Evolutionary conservation across 2,329 filamentous ascomycete species (phyloP).

Genomic region (Alternaria infectoria): DNA sequence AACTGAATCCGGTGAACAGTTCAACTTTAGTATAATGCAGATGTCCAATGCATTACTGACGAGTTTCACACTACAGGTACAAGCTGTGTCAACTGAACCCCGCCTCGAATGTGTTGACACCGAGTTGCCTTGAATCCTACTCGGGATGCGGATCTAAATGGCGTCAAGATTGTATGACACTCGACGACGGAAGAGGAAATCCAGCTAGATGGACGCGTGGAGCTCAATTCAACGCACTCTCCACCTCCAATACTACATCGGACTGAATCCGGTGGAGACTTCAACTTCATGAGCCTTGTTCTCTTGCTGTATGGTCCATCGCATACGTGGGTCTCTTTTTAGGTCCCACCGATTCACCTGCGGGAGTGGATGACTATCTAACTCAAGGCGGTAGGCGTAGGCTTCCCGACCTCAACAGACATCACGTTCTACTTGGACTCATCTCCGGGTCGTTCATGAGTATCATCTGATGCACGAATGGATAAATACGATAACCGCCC

Average conservation of each 20-base stretch:
- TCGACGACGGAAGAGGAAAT: neutral
- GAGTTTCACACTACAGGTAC: neutral
- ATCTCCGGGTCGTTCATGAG: conserved; percentile 11
- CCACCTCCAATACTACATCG: neutral
- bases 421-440: conserved; percentile 17
- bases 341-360: neutral
- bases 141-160: neutral
- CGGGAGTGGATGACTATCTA: neutral
- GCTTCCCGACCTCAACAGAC: neutral
- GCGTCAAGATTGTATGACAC: neutral
- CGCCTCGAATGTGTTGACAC: neutral
- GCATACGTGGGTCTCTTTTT: neutral
- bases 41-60: neutral
- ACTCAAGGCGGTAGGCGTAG: conserved; percentile 1
- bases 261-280: neutral
- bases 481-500: conserved; percentile 25
- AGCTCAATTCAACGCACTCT: neutral
- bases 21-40: neutral
- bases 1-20: neutral
- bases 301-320: neutral
- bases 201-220: neutral
- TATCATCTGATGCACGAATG: conserved; percentile 42
- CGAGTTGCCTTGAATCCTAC: neutral
- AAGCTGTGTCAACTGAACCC: neutral
- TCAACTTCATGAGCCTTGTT: neutral